Conservation (phyloP, 164 flowering plant species). For the Macadamia integrifolia region DNA sequence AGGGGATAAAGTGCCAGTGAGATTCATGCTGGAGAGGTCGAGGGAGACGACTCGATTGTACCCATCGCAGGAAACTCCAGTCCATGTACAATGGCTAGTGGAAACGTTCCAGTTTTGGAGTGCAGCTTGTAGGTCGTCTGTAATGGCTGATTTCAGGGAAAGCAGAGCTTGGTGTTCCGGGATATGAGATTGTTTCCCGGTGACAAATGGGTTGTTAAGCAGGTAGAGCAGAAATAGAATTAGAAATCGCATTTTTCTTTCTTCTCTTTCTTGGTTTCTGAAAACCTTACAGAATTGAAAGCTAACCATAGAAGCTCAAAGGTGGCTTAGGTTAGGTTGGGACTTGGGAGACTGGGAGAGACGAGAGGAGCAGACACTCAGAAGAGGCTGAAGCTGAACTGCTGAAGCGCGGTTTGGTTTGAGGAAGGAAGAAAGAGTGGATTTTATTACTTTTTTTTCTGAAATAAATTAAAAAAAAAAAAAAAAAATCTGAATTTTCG, state of each 20-base stretch:
- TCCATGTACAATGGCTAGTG: conserved; percentile 62
- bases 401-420: too few relatives aligned
- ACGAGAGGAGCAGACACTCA: too few relatives aligned
- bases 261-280: too few relatives aligned
- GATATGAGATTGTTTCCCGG: conserved; percentile 21
- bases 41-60: conserved; percentile 49
- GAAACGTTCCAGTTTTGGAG: conserved; percentile 57
- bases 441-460: too few relatives aligned
- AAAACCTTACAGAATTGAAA: too few relatives aligned
- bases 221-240: conserved; percentile 18
- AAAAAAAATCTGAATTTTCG: too few relatives aligned
- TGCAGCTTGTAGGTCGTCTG: conserved; percentile 41
- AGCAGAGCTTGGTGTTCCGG: conserved; percentile 61
- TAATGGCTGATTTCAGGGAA: conserved; percentile 55
- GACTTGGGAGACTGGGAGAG: too few relatives aligned
- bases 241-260: conserved; percentile 17
- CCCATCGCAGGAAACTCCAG: conserved; percentile 59
- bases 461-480: too few relatives aligned
- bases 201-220: conserved; percentile 11
- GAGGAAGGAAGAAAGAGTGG: too few relatives aligned
- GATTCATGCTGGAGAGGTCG: conserved; percentile 55
- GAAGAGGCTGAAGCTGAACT: too few relatives aligned
- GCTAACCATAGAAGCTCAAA: too few relatives aligned
- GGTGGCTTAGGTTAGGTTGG: too few relatives aligned
- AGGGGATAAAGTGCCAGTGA: conserved; percentile 59